Conservation (phyloP, 495 filamentous ascomycete genomes). For the Daldinia loculata region DNA sequence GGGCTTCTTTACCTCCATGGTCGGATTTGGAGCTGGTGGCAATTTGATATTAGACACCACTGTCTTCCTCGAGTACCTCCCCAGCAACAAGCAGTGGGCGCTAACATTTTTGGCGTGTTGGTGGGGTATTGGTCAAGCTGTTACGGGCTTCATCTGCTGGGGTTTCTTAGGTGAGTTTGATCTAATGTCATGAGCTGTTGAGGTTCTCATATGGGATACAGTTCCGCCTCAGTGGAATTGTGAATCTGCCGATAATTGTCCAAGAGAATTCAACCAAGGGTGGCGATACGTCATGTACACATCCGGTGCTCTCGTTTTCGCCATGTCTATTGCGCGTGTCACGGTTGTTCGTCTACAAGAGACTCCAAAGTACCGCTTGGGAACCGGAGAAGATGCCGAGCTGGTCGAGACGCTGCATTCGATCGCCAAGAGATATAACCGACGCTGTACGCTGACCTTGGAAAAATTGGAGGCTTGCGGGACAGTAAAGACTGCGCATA, state of each 20-base stretch:
- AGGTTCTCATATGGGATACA: slow-evolving; percentile 42
- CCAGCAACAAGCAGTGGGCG: slow-evolving; percentile 77
- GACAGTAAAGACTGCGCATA: slow-evolving; percentile 49
- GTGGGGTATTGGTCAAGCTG: slow-evolving; percentile 78
- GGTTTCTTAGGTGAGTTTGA: slow-evolving; percentile 70
- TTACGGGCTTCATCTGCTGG: slow-evolving; percentile 81
- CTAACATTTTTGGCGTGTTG: slow-evolving; percentile 77
- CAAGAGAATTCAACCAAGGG: slow-evolving; percentile 73
- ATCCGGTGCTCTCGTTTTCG: slow-evolving; percentile 70
- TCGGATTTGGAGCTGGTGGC: slow-evolving; percentile 78
- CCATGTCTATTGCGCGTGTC: slow-evolving; percentile 71
- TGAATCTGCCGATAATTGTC: slow-evolving; percentile 63
- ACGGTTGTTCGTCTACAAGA: slow-evolving; percentile 72
- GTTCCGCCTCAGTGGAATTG: slow-evolving; percentile 64
- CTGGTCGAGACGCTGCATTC: slow-evolving; percentile 67
- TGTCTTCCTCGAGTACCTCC: slow-evolving; percentile 82
- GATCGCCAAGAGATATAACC: slow-evolving; percentile 70
- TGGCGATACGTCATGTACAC: slow-evolving; percentile 82
- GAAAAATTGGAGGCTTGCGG: slow-evolving; percentile 67
- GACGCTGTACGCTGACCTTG: slow-evolving; percentile 68
- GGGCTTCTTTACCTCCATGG: slow-evolving; percentile 70
- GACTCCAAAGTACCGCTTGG: slow-evolving; percentile 77
- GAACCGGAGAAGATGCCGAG: slow-evolving; percentile 68
- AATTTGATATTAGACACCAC: slow-evolving; percentile 76
- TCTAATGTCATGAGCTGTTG: slow-evolving; percentile 9